Evolutionary conservation across 495 filamentous ascomycete species (phyloP), one percentile per base, ranked within the genome.

Genomic region (Cladorrhinum samala): DNA sequence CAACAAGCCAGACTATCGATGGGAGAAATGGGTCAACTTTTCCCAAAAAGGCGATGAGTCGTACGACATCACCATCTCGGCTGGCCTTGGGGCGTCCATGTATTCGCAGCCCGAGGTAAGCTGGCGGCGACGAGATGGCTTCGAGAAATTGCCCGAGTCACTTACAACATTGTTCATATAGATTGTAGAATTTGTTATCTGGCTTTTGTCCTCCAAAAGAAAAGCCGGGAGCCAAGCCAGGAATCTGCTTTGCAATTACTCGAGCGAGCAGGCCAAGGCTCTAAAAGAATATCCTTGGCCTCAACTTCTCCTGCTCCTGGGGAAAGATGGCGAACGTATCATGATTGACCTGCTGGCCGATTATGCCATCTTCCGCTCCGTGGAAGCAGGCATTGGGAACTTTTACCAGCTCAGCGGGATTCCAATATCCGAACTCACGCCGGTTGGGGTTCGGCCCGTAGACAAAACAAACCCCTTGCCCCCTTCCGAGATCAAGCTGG

Each of bases 151-250:
- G 36, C 50, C 49, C 43, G 19, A 45, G 49, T 50, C 52, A 58
- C 44, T 27, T 54, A 20, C 47, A 25, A 36, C 9, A 6, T 2
- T 6, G 33, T 37, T 27, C 23, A 37, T n/a, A 37, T 50, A 97
- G 88, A 78, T 95, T 56, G 79, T 96, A 46, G 87, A 96, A 68
- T 94, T 89, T 62, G 84, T 83, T 9, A 83, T 96, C 24, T 86
- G 80, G 72, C 72, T 78, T 2, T 68, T 96, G 2, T 95, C 95
- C 68, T 81, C 78, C 14, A 77, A 75, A 46, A 69, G 77, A 46
- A 67, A 67, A 33, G 46, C 69, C 1, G 67, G 65, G 36, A 66
- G 72, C n/a, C 80, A 75, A 64, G 83, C 83, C 0, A 75, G 81
- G 41, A 89, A 95, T 70, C 59, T 94, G 4, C 76, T 96, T 9